Conservation (phyloP, 2,329 filamentous ascomycete species). For the Thelonectria olida region DNA sequence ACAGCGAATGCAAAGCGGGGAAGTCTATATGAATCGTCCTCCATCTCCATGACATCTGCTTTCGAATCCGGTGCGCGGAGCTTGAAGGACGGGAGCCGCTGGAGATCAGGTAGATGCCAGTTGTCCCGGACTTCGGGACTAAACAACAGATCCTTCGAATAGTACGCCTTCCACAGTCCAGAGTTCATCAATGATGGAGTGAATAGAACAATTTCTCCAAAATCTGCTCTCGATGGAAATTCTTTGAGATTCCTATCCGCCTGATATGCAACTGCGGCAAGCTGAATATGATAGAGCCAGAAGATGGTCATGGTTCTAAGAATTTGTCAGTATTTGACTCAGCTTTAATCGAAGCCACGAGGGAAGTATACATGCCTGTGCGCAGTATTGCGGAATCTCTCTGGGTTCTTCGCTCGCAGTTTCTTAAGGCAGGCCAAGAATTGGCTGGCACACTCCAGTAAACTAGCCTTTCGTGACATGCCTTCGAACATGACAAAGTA, state of each 20-base stretch:
- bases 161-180: conserved; percentile 43
- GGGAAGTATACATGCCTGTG: conserved; percentile 37
- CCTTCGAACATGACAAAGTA: conserved; percentile 44
- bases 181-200: conserved; percentile 43
- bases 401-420: conserved; percentile 36
- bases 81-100: conserved; percentile 37
- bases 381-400: conserved; percentile 46
- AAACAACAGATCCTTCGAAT: conserved; percentile 46
- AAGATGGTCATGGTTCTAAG: conserved; percentile 46
- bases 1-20: conserved; percentile 44
- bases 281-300: conserved; percentile 47
- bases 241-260: conserved; percentile 8
- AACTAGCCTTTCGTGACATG: conserved; percentile 30
- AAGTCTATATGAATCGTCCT: conserved; percentile 31
- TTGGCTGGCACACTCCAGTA: conserved; percentile 41
- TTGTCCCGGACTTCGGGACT: conserved; percentile 37
- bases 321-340: background rate
- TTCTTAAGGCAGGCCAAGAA: conserved; percentile 43
- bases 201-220: conserved; percentile 36
- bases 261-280: conserved; percentile 40
- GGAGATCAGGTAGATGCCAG: conserved; percentile 44
- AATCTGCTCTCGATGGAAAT: conserved; percentile 30
- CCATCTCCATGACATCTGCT: background rate
- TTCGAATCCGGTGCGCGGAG: background rate
- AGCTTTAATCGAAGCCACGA: background rate